Evolutionary conservation across 2,329 filamentous ascomycete genomes (phyloP), one percentile per base, ranked within the genome.

Genomic region (Phoma sp.): DNA sequence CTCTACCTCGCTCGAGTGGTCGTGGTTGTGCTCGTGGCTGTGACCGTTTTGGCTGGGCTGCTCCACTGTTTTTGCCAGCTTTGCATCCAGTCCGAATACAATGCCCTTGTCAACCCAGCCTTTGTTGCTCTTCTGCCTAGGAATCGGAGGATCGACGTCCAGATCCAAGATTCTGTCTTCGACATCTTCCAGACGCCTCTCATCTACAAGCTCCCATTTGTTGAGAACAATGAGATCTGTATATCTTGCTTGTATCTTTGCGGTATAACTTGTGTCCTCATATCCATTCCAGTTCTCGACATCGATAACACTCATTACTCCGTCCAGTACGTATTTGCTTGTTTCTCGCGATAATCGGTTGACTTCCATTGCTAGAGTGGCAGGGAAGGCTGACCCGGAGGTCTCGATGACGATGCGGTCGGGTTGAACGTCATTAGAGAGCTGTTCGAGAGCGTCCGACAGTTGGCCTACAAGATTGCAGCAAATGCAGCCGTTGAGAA

Each of bases 401-500:
- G 95, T 99, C 81, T 99, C 95, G 73, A 99, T 87, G 46, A 99
- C 86, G 75, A 99, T 95, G 49, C 95, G 85, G 72, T 97, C 90
- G 0, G 92, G 93, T 0, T 61, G 52, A 38, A 83, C 77, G 30
- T 83, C 77, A 21, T 78, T 75, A 43, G 84, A 84, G 33, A 99
- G 86, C 69, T 95, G 87, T 36, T 84, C 78, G 15, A 99, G 86
- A 1, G 93, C 93, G 40, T 89, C 87, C 55, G 86, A 85, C 7
- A 99, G 86, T 75, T 96, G 91, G 14, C 95, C 95, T 56, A 99
- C 93, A 21, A 98, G 88, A 74, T 98, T 98, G 80, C 95, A 99
- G 84, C 95, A 99, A 76, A 99, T 98, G 78, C 95, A 98, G 62
- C 93, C 95, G 74, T 96, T 96, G 47, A 99, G 87, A 1, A 99